Conservation (phyloP, 2,329 filamentous ascomycete species). For the Colletotrichum sidae region DNA sequence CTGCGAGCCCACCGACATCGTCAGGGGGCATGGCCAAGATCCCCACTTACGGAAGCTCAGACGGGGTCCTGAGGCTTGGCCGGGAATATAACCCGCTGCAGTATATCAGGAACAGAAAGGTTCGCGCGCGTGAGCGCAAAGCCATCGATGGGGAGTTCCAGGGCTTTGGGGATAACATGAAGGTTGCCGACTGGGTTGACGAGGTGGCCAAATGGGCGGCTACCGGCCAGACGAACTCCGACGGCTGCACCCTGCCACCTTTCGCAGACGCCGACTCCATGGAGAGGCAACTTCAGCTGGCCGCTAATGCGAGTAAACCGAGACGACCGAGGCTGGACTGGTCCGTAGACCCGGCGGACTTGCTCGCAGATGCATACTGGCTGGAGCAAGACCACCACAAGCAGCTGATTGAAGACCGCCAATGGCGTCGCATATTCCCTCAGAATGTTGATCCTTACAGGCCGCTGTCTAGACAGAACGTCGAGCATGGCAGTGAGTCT, state of each 20-base stretch:
- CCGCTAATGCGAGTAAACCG: slow-evolving; percentile 65
- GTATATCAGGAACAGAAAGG: slow-evolving; percentile 89
- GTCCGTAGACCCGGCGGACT: slow-evolving; percentile 84
- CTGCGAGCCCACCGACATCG: slow-evolving; percentile 56
- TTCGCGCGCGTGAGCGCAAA: slow-evolving; percentile 82
- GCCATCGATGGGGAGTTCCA: slow-evolving; percentile 79
- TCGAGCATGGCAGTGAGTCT: slow-evolving; percentile 35
- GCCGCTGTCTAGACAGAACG: slow-evolving; percentile 44
- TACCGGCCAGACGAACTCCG: slow-evolving; percentile 46
- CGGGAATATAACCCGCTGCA: slow-evolving; percentile 92
- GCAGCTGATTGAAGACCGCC: slow-evolving; percentile 80
- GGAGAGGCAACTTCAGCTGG: slow-evolving; percentile 46
- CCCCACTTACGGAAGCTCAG: slow-evolving; percentile 45
- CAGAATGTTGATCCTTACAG: slow-evolving; percentile 45
- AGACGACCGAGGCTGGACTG: slow-evolving; percentile 85
- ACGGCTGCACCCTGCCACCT: slow-evolving; percentile 54
- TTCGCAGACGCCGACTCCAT: slow-evolving; percentile 61
- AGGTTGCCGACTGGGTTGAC: slow-evolving; percentile 83
- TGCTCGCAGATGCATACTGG: slow-evolving; percentile 93
- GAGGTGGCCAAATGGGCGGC: slow-evolving; percentile 66
- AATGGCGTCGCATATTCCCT: slow-evolving; percentile 79
- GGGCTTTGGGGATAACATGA: slow-evolving; percentile 80
- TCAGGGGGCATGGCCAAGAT: slow-evolving; percentile 48
- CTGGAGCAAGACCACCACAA: slow-evolving; percentile 86
- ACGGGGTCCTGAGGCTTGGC: slow-evolving; percentile 60